Percentiles rank a stretch among this genome's conserved stretches.
Evolutionary conservation across 2,329 filamentous ascomycete genomes (phyloP).

Genomic region (Aspergillus fischeri): DNA sequence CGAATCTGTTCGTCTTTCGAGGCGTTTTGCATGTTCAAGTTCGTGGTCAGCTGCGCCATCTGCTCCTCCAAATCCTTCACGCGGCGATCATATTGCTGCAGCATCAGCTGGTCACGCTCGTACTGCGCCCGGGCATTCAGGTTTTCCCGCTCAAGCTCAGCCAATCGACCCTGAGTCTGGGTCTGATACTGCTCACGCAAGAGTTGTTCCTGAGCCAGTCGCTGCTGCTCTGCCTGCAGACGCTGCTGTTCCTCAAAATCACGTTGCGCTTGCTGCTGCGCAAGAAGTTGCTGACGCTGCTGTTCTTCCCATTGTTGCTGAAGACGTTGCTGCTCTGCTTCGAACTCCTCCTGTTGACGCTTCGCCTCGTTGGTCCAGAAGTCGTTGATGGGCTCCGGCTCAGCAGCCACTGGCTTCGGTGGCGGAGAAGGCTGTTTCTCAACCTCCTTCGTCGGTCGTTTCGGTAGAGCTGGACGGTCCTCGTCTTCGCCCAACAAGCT

Average conservation of each 20-base stretch:
- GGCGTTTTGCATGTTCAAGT: slow-evolving; percentile 75
- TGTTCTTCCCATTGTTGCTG: slow-evolving; percentile 83
- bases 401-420: slow-evolving; percentile 61
- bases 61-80: slow-evolving; percentile 92
- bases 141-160: slow-evolving; percentile 92
- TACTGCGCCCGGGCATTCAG: slow-evolving; percentile 91
- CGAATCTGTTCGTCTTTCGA: slow-evolving; percentile 95
- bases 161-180: slow-evolving; percentile 92
- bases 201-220: slow-evolving; percentile 84
- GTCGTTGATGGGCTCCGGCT: slow-evolving; percentile 92
- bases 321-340: slow-evolving; percentile 84
- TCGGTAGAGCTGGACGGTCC: slow-evolving; percentile 74
- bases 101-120: slow-evolving; percentile 92
- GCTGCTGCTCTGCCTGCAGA: slow-evolving; percentile 79
- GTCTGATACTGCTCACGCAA: slow-evolving; percentile 83
- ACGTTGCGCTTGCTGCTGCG: slow-evolving; percentile 77
- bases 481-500: slow-evolving; percentile 84
- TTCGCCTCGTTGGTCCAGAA: slow-evolving; percentile 96
- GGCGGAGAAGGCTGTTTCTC: slow-evolving; percentile 65
- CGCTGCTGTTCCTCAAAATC: slow-evolving; percentile 98
- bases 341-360: slow-evolving; percentile 89
- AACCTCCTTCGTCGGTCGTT: slow-evolving; percentile 66
- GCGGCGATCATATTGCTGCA: slow-evolving; percentile 92
- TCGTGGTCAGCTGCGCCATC: slow-evolving; percentile 73
- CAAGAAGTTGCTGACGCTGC: slow-evolving; percentile 74